Percentiles rank a stretch among this genome's conserved stretches.
These are phyloP conservation scores for Ogataea haglerorum DNA, from an alignment of 805 yeast species.

Conservation along the genomic window DNA sequence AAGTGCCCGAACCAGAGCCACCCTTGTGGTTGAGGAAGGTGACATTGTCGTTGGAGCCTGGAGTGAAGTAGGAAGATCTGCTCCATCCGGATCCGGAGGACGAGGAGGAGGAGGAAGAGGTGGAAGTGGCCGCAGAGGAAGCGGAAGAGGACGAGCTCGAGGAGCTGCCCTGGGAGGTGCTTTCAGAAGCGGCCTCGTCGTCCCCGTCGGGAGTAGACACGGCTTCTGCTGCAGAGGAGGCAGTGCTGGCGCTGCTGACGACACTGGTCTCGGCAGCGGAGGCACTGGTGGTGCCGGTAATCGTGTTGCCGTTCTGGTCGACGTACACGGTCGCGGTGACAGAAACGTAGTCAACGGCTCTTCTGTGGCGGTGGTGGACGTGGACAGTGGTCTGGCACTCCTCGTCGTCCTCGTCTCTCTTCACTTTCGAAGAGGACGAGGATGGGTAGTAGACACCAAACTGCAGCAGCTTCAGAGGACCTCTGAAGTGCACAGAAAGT, in stretches of 20 bases:
- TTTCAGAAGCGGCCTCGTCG: constrained; percentile 32
- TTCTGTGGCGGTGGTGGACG: constrained; percentile 50
- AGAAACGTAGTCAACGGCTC: constrained; percentile 62
- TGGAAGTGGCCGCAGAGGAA: constrained; percentile 18
- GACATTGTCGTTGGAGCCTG: constrained; percentile 64
- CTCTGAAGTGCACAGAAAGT: constrained; percentile 85
- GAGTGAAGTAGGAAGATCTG: constrained; percentile 65
- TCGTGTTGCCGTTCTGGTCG: constrained; percentile 51
- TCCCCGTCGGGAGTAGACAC: background rate
- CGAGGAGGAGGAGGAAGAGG: constrained; percentile 15
- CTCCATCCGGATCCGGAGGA: constrained; percentile 52
- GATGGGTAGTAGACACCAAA: constrained; percentile 87
- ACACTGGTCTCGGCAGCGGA: constrained; percentile 17
- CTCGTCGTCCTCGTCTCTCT: constrained; percentile 32
- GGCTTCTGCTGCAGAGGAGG: constrained; percentile 8
- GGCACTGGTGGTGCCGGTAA: constrained; percentile 26
- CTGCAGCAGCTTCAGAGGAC: constrained; percentile 75
- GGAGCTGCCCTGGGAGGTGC: constrained; percentile 13
- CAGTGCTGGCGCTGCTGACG: constrained; percentile 3
- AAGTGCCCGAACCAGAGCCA: constrained; percentile 77
- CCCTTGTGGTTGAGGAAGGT: constrained; percentile 87
- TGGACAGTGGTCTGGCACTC: constrained; percentile 45
- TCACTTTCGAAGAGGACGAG: constrained; percentile 36
- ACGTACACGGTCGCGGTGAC: constrained; percentile 79
- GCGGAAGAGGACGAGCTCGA: constrained; percentile 33